phyloP scores from a whole-genome alignment of 768 basidiomycete species.

The Thelephora ganbajun region DNA sequence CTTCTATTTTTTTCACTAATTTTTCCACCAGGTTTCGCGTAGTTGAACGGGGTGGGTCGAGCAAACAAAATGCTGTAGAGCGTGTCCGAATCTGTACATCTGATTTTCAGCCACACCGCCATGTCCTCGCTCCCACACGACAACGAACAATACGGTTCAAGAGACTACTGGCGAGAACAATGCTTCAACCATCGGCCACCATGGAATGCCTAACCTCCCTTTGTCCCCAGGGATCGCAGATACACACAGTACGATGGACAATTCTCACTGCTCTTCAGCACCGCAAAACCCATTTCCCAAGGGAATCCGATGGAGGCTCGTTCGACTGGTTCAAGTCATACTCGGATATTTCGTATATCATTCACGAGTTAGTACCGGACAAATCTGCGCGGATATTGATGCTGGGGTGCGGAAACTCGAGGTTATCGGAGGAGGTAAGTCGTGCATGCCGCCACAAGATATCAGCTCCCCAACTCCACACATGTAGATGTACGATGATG shows the following conservation, averaged over 20 bases:
- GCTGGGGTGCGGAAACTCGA: slow-evolving; percentile 80
- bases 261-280: background rate
- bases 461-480: background rate
- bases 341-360: slow-evolving; percentile 45
- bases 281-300: slow-evolving; percentile 14
- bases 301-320: slow-evolving; percentile 40
- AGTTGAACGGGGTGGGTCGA: no score
- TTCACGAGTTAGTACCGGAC: slow-evolving; percentile 50
- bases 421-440: slow-evolving; percentile 59
- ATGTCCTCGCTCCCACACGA: slow-evolving; percentile 30
- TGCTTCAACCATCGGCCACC: background rate
- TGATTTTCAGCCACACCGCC: no score
- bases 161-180: slow-evolving; percentile 47
- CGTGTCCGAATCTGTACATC: no score
- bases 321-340: slow-evolving; percentile 90
- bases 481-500: slow-evolving; percentile 73
- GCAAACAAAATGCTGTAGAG: no score
- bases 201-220: background rate
- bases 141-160: slow-evolving; percentile 58
- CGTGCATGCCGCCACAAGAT: background rate
- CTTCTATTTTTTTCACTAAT: no score
- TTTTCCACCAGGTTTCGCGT: no score
- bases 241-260: slow-evolving; percentile 39
- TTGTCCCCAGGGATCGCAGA: slow-evolving; percentile 42
- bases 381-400: slow-evolving; percentile 53